Percentiles rank a stretch among this genome's conserved stretches.
Evolutionary conservation across 768 basidiomycete species (phyloP).

Genomic region (Dictyophora rubrovolvata): DNA sequence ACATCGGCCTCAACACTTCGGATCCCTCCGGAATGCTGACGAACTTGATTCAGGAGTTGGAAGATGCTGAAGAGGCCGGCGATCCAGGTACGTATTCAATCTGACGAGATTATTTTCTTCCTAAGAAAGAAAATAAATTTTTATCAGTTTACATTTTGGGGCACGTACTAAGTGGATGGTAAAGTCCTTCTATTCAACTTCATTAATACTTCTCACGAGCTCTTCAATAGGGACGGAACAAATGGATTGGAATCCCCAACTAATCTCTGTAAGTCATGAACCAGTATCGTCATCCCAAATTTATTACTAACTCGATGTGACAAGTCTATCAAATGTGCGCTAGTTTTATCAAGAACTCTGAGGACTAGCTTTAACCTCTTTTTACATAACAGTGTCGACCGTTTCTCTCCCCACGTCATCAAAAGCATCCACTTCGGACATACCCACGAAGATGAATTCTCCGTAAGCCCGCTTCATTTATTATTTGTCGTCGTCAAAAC

Average conservation of each 20-base stretch:
- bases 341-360: background rate
- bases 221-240: constrained; percentile 38
- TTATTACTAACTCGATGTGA: background rate
- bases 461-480: constrained; percentile 26
- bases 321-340: constrained; percentile 18
- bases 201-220: too few species aligned
- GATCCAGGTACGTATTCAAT: constrained; percentile 44
- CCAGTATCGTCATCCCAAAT: background rate
- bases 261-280: constrained; percentile 48
- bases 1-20: constrained; percentile 59
- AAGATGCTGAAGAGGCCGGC: constrained; percentile 66
- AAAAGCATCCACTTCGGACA: constrained; percentile 72
- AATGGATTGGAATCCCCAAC: constrained; percentile 57
- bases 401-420: constrained; percentile 14
- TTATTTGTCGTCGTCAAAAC: background rate
- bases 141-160: constrained; percentile 40
- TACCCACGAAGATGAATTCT: constrained; percentile 64
- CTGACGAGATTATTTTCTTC: too few species aligned
- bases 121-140: background rate
- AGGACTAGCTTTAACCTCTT: constrained; percentile 11
- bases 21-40: constrained; percentile 70
- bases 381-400: constrained; percentile 12
- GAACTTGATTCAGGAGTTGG: constrained; percentile 68
- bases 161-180: constrained; percentile 52
- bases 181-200: background rate